Evolutionary conservation across 768 basidiomycete species (phyloP), one percentile per base, ranked within the genome.

Genomic region (Rhodosporidiobolus sp.): DNA sequence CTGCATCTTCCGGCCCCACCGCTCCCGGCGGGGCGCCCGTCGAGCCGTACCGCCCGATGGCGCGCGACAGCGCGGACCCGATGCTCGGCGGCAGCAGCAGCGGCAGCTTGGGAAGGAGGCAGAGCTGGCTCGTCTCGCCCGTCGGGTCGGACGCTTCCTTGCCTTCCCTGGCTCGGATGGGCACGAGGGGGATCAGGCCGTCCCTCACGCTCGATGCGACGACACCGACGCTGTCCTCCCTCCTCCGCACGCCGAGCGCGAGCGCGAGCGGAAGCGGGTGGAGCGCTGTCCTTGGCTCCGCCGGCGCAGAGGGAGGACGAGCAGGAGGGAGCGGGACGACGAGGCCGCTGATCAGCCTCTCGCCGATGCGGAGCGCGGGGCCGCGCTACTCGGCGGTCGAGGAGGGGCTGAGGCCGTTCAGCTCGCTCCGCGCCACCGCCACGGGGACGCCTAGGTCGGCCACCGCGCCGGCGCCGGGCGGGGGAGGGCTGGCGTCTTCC

Each of bases 11-110:
- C 46, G 35, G 56, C 56, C 22, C 35, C 28, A 2, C 58, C 58
- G 43, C 9, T 7, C 3, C 26, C 38, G 46, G 48, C 19, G 49
- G 52, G 59, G 54, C 61, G 20, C 34, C 60, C 4, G 64, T 66
- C 46, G 64, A 57, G 56, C 65, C 65, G 28, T 62, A 72, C 63
- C 54, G 48, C 16, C 60, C 69, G 1, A 30, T 70, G 26, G 22
- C 52, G 26, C 54, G 62, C 9, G 50, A 30, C 14, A 4, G 8
- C 7, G 38, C 26, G 7, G 63, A 64, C 53, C 38, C 53, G 52
- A n/a, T 22, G 35, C 53, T 54, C 63, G 26, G 35, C 26, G 54
- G 32, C 54, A 7, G 55, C 55, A 24, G 55, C 12, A 19, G 45
- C 6, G 22, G 22, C 35, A 22, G 35, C 50, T 22, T 63, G 49